Base-by-base conservation (phyloP, 441 rosid genomes). In the Gossypium aridum region DNA sequence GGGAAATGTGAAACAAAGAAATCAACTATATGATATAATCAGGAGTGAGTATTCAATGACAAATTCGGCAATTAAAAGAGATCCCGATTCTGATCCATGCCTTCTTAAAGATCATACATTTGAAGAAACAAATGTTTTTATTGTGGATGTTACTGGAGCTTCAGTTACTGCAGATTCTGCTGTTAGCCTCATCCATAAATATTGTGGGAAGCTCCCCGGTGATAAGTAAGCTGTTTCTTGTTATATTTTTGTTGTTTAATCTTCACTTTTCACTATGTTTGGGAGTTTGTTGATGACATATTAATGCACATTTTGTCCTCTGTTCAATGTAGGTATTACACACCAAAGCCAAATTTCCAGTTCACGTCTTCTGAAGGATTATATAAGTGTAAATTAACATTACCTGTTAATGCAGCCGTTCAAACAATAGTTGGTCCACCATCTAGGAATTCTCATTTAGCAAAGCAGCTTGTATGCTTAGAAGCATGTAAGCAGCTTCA, bases 401-500 rank as follows among this genome's bases (percentile, higher is more conserved):
- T 91, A 61, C 97, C 97, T 65, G 81, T 86, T 17, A 83, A 77
- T 76, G 87, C 91, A 25, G 78, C 89, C 66, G 80, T 87, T 70
- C 88, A 84, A 67, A 84, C 86, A 74, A 64, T 86, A 70, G 85
- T 77, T 77, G 96, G 93, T 77, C 95, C 92, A 51, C 22, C 55
- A 54, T 79, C 81, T 75, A 83, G 81, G 83, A 91, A 73, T 78
- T 84, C 85, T 77, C 89, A 75, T 69, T 73, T 81, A 77, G 87
- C 89, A 62, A 90, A 84, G 83, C 90, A 88, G 82, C 87, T 80
- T 28, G 93, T 78, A 49, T 87, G 97, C 88, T 76, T 87, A 78
- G 90, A 89, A 80, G 91, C 93, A 60, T 88, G 89, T 78, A 89
- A 86, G 87, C 89, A 83, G 82, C 89, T 92, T 63, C 91, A 87